Evolutionary conservation across 805 yeast species (phyloP), one percentile per base, ranked within the genome.

Genomic region (Kluyveromyces dobzhanskii): DNA sequence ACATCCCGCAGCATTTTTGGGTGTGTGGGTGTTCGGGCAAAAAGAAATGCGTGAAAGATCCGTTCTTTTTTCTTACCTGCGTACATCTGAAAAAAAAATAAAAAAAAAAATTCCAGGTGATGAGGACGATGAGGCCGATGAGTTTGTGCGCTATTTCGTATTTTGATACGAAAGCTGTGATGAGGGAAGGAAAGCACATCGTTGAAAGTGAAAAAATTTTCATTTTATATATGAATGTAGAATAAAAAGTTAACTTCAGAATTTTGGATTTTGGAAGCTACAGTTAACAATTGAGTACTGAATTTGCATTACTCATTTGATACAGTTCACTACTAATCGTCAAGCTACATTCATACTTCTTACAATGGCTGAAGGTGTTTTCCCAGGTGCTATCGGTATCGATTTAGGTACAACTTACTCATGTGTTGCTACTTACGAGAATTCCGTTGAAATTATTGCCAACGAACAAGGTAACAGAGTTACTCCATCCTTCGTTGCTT

Each of bases 321-420:
- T 21, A 21, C 9, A 21, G 9, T 6, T 9, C 24, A 6, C 24
- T 21, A 6, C 24, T 18, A 40, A 38, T 40, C 46, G 47, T 40
- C 45, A 42, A 49, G 46, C 48, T 42, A 30, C 40, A 43, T 35
- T 37, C 42, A 35, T 39, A 47, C 39, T 38, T 34, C 42, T 44
- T 72, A 70, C 50, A 70, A 81, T 81, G 88, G 85, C 88, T 81
- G 96, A 87, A 78, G 95, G 95, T 82, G 92, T 87, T 75, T 87
- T 84, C 82, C 92, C 88, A 80, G 97, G 97, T 83, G 92, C 92
- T 71, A 84, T 86, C 67, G 98, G 98, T 82, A 90, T 90, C 80
- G 97, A 88, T 77, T 76, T 85, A 71, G 94, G 94, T 78, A 85
- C 94, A 59, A 80, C 86, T 54, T 66, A 67, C 64, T 79, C 85